Percentiles rank a stretch among this genome's conserved stretches.
Conservation (phyloP, 2,329 filamentous ascomycete genomes). For the Metarhizium sp. region DNA sequence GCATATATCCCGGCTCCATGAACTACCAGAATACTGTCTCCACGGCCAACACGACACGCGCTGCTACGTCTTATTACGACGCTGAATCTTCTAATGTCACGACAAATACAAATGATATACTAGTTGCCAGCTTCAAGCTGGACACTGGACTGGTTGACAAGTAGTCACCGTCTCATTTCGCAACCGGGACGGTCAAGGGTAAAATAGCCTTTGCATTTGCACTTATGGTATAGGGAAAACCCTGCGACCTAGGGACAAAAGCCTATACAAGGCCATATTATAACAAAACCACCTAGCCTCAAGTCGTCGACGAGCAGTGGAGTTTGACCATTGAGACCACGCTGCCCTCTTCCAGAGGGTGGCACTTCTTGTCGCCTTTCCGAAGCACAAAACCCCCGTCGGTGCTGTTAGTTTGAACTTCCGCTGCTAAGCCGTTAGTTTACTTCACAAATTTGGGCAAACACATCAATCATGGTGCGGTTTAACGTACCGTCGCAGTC, state of each 20-base stretch:
- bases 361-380: neutral
- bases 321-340: no score
- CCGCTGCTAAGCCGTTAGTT: neutral
- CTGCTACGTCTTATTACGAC: no score
- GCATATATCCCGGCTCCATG: no score
- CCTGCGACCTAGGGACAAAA: neutral
- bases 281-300: neutral
- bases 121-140: no score
- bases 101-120: no score
- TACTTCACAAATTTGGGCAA: neutral
- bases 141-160: no score
- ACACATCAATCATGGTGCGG: neutral
- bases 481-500: neutral
- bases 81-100: no score
- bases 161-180: no score
- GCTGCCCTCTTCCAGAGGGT: neutral
- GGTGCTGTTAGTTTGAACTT: neutral
- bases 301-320: no score
- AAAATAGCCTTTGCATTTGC: neutral
- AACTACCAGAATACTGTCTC: no score
- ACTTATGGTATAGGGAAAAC: neutral
- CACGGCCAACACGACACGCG: no score
- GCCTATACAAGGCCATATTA: neutral
- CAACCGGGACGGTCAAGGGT: neutral
- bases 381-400: fast-evolving